Conservation (phyloP, 2,329 filamentous ascomycete species). For the Dryadomyces quercus-mongolicae region DNA sequence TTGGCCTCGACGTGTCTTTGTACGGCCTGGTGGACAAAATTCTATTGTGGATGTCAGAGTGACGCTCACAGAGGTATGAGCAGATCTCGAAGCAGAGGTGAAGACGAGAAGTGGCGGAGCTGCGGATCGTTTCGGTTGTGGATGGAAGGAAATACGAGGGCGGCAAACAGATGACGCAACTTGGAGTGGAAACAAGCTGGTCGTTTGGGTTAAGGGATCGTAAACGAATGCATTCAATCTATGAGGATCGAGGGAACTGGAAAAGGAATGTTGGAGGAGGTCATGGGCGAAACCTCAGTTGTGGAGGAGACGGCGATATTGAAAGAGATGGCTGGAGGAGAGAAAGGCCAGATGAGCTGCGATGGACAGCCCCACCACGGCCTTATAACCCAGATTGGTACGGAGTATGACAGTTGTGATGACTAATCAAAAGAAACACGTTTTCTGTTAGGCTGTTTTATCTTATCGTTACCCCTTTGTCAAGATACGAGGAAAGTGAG, state of each 20-base stretch:
- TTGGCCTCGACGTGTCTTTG: not conserved
- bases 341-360: not conserved
- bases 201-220: not conserved
- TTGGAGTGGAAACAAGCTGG: no score
- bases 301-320: not conserved
- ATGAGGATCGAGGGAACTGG: not conserved
- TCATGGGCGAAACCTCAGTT: not conserved
- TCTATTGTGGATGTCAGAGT: not conserved
- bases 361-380: not conserved
- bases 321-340: not conserved
- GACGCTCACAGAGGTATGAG: no score
- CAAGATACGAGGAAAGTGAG: no score
- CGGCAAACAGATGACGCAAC: no score
- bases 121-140: not conserved
- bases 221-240: not conserved
- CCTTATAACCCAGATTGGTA: not conserved
- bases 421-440: not conserved
- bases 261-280: not conserved
- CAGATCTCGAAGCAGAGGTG: no score
- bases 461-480: no score
- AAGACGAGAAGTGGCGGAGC: no score
- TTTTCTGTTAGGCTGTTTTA: no score
- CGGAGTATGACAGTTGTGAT: not conserved
- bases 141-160: not conserved
- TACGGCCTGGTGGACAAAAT: not conserved